Percentiles rank a stretch among this genome's conserved stretches.
These are phyloP conservation scores for Arxiozyma bovina DNA, from an alignment of 1,139 yeast species.

Conservation along the genomic window DNA sequence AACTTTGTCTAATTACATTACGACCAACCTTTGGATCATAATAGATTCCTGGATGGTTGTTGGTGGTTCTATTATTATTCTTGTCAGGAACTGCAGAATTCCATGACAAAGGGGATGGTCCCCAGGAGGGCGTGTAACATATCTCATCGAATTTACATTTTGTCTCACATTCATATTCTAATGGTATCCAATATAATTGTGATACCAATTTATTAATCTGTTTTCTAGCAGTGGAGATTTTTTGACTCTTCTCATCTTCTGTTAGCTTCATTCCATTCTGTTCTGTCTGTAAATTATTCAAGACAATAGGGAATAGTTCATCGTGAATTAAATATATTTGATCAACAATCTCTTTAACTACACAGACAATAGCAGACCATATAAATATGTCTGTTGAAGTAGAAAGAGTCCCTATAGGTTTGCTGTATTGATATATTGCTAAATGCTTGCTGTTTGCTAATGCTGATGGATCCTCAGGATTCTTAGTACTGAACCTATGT, in stretches of 20 bases:
- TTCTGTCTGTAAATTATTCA: constrained; percentile 14
- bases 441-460: constrained; percentile 12
- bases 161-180: constrained; percentile 36
- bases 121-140: constrained; percentile 53
- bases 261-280: constrained; percentile 1
- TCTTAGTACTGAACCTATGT: constrained; percentile 32
- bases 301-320: constrained; percentile 22
- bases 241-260: neutral
- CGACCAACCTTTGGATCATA: constrained; percentile 13
- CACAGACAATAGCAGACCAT: constrained; percentile 38
- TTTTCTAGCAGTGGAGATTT: constrained; percentile 11
- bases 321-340: constrained; percentile 33
- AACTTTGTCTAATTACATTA: constrained; percentile 14
- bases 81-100: constrained; percentile 3
- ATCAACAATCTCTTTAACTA: constrained; percentile 33
- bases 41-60: constrained; percentile 13
- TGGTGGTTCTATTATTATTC: neutral
- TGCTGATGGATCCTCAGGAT: constrained; percentile 7
- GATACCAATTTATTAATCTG: constrained; percentile 20
- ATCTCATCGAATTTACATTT: constrained; percentile 39
- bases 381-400: constrained; percentile 38
- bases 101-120: constrained; percentile 43
- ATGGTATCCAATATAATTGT: constrained; percentile 36
- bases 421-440: constrained; percentile 39
- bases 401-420: constrained; percentile 33